These are phyloP conservation scores for Nicotiana rustica DNA, from an alignment of 305 asterid species.

Conservation along the genomic window DNA sequence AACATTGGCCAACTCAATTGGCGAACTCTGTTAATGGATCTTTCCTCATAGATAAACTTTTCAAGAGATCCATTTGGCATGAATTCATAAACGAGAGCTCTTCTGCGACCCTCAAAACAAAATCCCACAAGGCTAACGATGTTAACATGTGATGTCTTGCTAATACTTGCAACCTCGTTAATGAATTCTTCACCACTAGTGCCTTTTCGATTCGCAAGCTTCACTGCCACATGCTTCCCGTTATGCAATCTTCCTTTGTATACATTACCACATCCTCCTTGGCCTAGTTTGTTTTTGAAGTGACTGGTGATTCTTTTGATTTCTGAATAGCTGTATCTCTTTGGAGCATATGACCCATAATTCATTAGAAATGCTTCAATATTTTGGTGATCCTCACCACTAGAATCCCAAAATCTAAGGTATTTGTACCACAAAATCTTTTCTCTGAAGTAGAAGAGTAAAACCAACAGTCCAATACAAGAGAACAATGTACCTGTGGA, in stretches of 20 bases:
- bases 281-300: conserved; percentile 33
- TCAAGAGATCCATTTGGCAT: conserved; percentile 41
- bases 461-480: not conserved
- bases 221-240: conserved; percentile 36
- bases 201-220: conserved; percentile 25
- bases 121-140: conserved; percentile 37
- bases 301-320: conserved; percentile 34
- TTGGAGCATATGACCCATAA: conserved; percentile 23
- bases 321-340: conserved; percentile 33
- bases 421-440: not conserved
- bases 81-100: conserved; percentile 38
- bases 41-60: conserved; percentile 31
- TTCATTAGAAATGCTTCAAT: conserved; percentile 27
- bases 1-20: conserved; percentile 33
- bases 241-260: conserved; percentile 30
- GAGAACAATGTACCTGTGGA: not conserved
- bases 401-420: conserved; percentile 31
- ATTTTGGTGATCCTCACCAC: not conserved
- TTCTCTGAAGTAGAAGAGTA: not conserved
- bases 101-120: conserved; percentile 34
- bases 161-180: conserved; percentile 41
- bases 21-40: not conserved
- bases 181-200: conserved; percentile 35
- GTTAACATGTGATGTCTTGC: conserved; percentile 38
- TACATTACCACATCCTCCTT: conserved; percentile 40